These are phyloP conservation scores for Somion occarium DNA, from an alignment of 1,284 basidiomycete genomes.

Conservation along the genomic window DNA sequence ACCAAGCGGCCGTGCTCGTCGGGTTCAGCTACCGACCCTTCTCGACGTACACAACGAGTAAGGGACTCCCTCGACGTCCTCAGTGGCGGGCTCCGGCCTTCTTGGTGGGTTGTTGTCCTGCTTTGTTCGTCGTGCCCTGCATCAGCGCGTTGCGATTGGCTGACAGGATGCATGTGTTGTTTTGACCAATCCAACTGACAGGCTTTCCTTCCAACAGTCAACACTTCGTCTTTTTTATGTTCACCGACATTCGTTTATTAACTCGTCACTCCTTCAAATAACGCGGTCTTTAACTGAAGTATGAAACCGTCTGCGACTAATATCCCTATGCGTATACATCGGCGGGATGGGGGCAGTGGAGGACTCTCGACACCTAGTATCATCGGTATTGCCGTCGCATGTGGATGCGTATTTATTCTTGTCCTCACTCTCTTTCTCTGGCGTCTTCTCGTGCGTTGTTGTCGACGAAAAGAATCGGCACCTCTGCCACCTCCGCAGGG, in stretches of 20 bases:
- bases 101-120: background rate
- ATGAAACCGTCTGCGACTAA: background rate
- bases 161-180: background rate
- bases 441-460: constrained; percentile 32
- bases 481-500: constrained; percentile 57
- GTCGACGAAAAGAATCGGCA: constrained; percentile 26
- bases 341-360: constrained; percentile 6
- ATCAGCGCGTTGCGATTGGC: no score
- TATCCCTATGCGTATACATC: background rate
- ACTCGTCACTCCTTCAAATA: constrained; percentile 12
- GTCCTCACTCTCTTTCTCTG: constrained; percentile 35
- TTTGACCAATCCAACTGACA: no score
- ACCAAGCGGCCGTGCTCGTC: no score
- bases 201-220: background rate
- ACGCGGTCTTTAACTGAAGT: constrained; percentile 9
- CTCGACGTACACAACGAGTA: constrained; percentile 1
- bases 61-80: background rate
- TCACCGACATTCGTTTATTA: background rate
- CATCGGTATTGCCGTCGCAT: constrained; percentile 39
- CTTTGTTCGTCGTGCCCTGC: background rate
- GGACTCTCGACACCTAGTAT: constrained; percentile 36
- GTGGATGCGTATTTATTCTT: constrained; percentile 35
- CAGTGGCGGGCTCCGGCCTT: background rate
- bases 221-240: background rate
- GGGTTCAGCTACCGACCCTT: background rate